Evolutionary conservation across 345 rosid species (phyloP).

Genomic region (Gynandropsis gynandra): DNA sequence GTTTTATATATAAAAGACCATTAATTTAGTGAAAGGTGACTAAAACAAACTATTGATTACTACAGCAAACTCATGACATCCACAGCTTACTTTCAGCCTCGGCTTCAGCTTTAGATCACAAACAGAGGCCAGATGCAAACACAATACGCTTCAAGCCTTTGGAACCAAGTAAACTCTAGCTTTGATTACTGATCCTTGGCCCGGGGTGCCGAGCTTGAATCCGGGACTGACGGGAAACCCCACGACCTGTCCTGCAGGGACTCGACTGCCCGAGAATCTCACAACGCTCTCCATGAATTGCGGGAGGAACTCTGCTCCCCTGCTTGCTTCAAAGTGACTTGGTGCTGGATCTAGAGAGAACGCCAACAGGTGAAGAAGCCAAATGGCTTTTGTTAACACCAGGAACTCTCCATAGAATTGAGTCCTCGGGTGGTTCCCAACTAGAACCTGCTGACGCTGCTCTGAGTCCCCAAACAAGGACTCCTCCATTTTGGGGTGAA

Average conservation of each 20-base stretch:
- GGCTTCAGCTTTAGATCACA: too few relatives aligned
- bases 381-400: slow-evolving; percentile 69
- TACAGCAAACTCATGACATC: too few relatives aligned
- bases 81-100: too few relatives aligned
- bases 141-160: too few relatives aligned
- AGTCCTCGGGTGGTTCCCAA: slow-evolving; percentile 73
- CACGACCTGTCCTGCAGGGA: slow-evolving; percentile 66
- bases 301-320: slow-evolving; percentile 76
- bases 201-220: slow-evolving; percentile 62
- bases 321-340: slow-evolving; percentile 70
- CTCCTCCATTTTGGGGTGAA: slow-evolving; percentile 93
- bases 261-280: slow-evolving; percentile 45
- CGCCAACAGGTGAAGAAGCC: slow-evolving; percentile 92
- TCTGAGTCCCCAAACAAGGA: slow-evolving; percentile 87
- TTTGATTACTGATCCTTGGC: slow-evolving; percentile 56
- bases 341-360: slow-evolving; percentile 88
- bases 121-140: too few relatives aligned
- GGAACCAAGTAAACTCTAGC: slow-evolving; percentile 74
- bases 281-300: slow-evolving; percentile 84
- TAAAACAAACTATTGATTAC: too few relatives aligned
- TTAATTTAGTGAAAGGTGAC: background rate
- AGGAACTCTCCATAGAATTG: slow-evolving; percentile 78
- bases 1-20: background rate
- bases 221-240: slow-evolving; percentile 89
- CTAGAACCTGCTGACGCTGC: slow-evolving; percentile 54